Evolutionary conservation across 2,329 filamentous ascomycete species (phyloP), one percentile per base, ranked within the genome.

Genomic region (Aspergillus terreus): DNA sequence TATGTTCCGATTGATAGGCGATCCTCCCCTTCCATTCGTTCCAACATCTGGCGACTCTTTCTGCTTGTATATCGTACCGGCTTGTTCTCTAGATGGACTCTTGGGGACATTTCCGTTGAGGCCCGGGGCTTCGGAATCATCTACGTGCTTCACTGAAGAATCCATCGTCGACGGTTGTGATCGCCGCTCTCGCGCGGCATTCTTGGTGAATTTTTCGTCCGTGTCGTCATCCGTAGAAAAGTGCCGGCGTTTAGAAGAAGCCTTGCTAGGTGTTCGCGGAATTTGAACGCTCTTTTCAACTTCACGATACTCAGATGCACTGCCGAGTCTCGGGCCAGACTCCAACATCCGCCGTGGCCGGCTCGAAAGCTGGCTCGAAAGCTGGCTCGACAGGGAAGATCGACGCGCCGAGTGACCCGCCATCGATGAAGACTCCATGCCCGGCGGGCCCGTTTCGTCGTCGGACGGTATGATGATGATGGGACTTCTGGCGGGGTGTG

Each of bases 161-260:
- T 51, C 46, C 12, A 27, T n/a, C 14, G 30, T 38, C 7, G 48
- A 52, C 9, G 44, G 47, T 35, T 23, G 47, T 41, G 47, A 44
- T 32, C 60, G 64, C 15, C 66, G 58, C 46, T 64, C 58, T 14
- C 57, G 55, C 2, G 59, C 51, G 35, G 65, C 65, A 44, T 57
- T 52, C 19, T 49, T 47, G 2, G 63, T 66, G 27, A 67, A 67
- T 2, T 11, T 44, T 23, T 64, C 58, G 12, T 67, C 63, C n/a
- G 21, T 40, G 19, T 57, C 53, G 33, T 55, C 49, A 25, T 56
- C 49, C 14, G 52, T 43, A 15, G 44, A 41, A 17, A 43, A 44
- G 21, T 12, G 55, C n/a, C 15, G 33, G 14, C 32, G 30, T 4
- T 46, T 50, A 48, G 42, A 51, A 41, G 33, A 23, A 44, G 30